Conservation (phyloP, 2,329 filamentous ascomycete species). For the Curvularia spicifera region DNA sequence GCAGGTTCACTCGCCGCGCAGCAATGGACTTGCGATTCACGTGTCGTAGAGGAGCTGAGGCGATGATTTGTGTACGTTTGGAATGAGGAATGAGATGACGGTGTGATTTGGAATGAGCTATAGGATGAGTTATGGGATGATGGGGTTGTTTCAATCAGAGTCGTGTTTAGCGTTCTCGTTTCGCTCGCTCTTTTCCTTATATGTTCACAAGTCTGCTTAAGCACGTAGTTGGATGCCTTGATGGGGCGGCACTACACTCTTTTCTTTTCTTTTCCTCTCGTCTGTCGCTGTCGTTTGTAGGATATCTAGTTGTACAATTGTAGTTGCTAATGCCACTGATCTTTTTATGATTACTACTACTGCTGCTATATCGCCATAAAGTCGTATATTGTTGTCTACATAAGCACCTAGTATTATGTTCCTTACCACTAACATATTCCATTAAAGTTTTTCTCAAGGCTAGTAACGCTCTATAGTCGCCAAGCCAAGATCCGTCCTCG, state of each 20-base stretch:
- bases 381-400: too few relatives aligned
- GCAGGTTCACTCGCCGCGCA: neutral
- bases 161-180: neutral
- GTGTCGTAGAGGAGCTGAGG: neutral
- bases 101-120: too few relatives aligned
- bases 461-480: too few relatives aligned
- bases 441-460: too few relatives aligned
- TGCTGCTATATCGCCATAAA: too few relatives aligned
- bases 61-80: neutral
- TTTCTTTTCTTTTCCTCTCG: neutral
- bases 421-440: too few relatives aligned
- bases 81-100: neutral
- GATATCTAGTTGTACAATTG: neutral
- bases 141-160: neutral
- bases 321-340: neutral
- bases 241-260: neutral
- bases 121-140: neutral
- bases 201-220: conserved; percentile 2
- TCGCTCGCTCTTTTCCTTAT: neutral
- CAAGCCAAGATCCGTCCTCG: too few relatives aligned
- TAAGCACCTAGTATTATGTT: too few relatives aligned
- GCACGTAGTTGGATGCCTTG: neutral
- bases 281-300: neutral
- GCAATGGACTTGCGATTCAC: neutral
- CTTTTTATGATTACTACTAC: too few relatives aligned